Percentiles rank a stretch among this genome's conserved stretches.
phyloP scores from a whole-genome alignment of 1,139 yeast genomes.

The Pichiaceae sp. region DNA sequence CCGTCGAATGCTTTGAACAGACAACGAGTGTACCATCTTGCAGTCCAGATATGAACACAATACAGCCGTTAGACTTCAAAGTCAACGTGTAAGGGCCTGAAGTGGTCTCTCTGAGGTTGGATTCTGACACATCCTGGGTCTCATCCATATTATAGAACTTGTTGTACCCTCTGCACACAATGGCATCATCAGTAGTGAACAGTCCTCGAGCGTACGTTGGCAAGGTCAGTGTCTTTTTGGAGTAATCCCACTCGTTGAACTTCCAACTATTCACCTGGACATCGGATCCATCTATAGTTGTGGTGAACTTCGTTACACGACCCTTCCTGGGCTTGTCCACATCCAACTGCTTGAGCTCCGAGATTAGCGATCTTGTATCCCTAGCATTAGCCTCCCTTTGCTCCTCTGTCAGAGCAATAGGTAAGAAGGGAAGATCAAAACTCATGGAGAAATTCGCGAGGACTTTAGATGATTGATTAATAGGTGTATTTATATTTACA shows the following conservation, averaged over 20 bases:
- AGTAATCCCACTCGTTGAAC: constrained; percentile 85
- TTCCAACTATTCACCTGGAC: constrained; percentile 53
- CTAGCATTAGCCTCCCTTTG: neutral
- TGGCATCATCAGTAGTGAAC: constrained; percentile 50
- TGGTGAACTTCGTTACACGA: constrained; percentile 26
- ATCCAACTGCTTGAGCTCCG: constrained; percentile 7
- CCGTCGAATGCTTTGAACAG: constrained; percentile 87
- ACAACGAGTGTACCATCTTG: constrained; percentile 67
- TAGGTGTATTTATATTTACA: neutral
- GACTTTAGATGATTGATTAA: too few relatives aligned
- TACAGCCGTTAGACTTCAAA: constrained; percentile 90
- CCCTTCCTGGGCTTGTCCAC: constrained; percentile 24
- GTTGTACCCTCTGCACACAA: constrained; percentile 84
- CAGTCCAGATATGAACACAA: constrained; percentile 72
- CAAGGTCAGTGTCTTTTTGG: constrained; percentile 40
- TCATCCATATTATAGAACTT: constrained; percentile 87
- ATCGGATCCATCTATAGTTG: constrained; percentile 24
- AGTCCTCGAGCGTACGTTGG: constrained; percentile 83
- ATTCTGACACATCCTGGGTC: constrained; percentile 42
- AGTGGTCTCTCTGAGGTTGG: constrained; percentile 37
- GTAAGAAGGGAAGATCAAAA: neutral
- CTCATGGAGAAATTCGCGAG: too few relatives aligned
- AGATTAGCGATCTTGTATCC: constrained; percentile 6
- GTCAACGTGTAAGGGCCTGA: constrained; percentile 76
- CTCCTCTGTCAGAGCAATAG: neutral